phyloP scores from a whole-genome alignment of 257 asterid species.

The Haberlea rhodopensis region DNA sequence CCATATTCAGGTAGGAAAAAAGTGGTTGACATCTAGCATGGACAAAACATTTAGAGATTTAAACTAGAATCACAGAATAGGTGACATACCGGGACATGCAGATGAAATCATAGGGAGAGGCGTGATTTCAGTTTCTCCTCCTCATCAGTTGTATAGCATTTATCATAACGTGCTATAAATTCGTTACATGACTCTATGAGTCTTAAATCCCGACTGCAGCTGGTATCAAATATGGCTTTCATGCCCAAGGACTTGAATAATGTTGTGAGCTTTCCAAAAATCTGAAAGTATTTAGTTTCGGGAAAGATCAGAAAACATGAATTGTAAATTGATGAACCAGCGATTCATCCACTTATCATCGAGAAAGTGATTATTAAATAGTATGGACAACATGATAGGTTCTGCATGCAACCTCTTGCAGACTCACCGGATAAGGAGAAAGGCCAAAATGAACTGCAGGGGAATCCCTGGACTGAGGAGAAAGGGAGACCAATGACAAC shows the following conservation, averaged over 20 bases:
- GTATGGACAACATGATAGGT: neutral
- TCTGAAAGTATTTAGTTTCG: constrained; percentile 40
- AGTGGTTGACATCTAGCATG: constrained; percentile 1
- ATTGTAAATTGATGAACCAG: constrained; percentile 12
- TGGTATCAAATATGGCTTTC: constrained; percentile 85
- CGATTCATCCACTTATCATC: constrained; percentile 13
- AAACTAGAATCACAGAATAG: neutral
- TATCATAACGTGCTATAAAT: constrained; percentile 67
- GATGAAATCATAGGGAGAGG: constrained; percentile 85
- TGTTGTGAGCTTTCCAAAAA: constrained; percentile 72
- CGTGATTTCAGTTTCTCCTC: constrained; percentile 40
- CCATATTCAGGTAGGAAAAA: neutral
- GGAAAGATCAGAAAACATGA: constrained; percentile 13
- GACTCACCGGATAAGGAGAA: constrained; percentile 65
- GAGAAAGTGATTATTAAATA: constrained; percentile 16
- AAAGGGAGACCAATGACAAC: constrained; percentile 71
- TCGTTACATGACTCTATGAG: constrained; percentile 88
- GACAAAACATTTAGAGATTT: neutral
- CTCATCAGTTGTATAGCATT: constrained; percentile 36
- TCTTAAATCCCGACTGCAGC: constrained; percentile 87
- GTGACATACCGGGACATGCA: constrained; percentile 82
- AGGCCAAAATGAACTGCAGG: constrained; percentile 84
- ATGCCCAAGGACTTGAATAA: constrained; percentile 86
- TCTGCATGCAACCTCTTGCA: neutral
- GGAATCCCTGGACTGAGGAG: constrained; percentile 98